Evolutionary conservation across 306 rosid genomes (phyloP), one percentile per base, ranked within the genome.

Genomic region (Begonia peltatifolia): DNA sequence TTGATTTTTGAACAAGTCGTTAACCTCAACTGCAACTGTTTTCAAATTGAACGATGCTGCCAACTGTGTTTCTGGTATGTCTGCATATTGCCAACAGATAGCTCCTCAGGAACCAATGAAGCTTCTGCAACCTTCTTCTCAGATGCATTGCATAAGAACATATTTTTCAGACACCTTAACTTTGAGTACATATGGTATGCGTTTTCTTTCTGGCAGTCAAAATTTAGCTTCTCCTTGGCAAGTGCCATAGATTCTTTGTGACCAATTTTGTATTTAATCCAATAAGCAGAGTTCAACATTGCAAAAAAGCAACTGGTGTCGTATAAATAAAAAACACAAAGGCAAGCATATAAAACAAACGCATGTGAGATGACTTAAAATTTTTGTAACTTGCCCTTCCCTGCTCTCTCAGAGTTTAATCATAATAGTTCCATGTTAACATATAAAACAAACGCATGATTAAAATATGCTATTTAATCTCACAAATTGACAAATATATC

Each of bases 231-330:
- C 59, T 73, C 65, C 62, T 65, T 86, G 12, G 94, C 92, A 50
- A 74, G 87, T 43, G 47, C 66, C 62, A 81, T 51, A 3, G 87
- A 84, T 67, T 57, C 69, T 54, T 62, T 74, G 71, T 71, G 83
- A 63, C 71, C 77, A 58, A 87, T 55, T 70, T 81, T 84, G 71
- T 72, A 65, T 16, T 71, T 74, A 47, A 74, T 58, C 67, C 81
- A 42, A 44, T 94, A 58, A 62, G 87, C 85, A 41, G 73, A 66
- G 81, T 77, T 87, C 96, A 84, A 70, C 74, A 68, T 92, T 87
- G 90, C 68, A 67, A 72, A 57, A 25, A 25, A 25, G 6, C 35
- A 25, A 25, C 35, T 6, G 6, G 35, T 25, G 35, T 25, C 35
- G 2, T 25, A 25, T 25, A 25, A 25, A 25, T 25, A 25, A 25